Conservation (phyloP, 1,284 basidiomycete genomes). For the Vanrija sp. region DNA sequence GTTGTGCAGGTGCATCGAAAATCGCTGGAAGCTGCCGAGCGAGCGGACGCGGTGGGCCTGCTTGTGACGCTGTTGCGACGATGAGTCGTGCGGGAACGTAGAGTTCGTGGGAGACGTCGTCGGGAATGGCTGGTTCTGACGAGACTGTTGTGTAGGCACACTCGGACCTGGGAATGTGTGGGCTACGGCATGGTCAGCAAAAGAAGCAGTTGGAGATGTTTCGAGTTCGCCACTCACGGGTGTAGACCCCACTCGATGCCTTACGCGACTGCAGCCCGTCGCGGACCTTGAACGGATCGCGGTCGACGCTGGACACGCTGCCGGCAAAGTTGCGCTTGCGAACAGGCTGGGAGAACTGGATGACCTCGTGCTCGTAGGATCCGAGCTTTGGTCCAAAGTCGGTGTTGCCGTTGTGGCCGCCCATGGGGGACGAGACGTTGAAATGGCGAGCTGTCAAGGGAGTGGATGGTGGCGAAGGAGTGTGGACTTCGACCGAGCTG, state of each 20-base stretch:
- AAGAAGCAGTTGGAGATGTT: not conserved
- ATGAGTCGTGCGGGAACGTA: not conserved
- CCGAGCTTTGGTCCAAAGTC: not conserved
- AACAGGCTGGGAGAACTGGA: not conserved
- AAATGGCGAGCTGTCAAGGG: not conserved
- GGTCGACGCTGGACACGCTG: not conserved
- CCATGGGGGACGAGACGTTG: not conserved
- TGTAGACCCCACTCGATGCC: slow-evolving; percentile 18
- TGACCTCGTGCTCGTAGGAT: not conserved
- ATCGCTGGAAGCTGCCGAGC: not conserved
- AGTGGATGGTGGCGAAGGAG: not conserved
- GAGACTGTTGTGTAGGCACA: not conserved
- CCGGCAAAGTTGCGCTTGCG: not conserved
- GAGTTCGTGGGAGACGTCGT: too few species aligned
- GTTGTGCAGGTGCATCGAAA: not conserved
- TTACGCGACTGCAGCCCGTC: slow-evolving; percentile 12
- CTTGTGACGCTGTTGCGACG: not conserved
- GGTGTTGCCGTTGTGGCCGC: not conserved
- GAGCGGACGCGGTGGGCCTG: not conserved
- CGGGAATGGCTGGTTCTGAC: too few species aligned
- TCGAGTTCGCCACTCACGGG: slow-evolving; percentile 7
- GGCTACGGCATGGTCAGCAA: not conserved
- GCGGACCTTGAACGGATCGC: slow-evolving; percentile 19
- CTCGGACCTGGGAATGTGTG: slow-evolving; percentile 12
- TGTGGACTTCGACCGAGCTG: slow-evolving; percentile 12